Evolutionary conservation across 2,329 filamentous ascomycete species (phyloP).

Genomic region (Exophiala lecanii-corni): DNA sequence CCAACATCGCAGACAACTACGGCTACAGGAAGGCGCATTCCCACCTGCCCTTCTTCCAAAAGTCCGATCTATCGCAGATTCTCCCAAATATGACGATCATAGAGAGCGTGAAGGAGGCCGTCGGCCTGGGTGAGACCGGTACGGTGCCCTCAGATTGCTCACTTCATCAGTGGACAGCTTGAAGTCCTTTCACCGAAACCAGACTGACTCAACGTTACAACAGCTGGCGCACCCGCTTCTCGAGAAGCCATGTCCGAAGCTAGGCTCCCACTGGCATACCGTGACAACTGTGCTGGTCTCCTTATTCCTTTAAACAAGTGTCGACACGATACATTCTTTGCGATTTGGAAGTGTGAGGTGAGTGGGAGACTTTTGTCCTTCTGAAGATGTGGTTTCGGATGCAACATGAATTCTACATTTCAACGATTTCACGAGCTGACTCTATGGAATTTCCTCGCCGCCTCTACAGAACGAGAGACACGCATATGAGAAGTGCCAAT

Average conservation of each 20-base stretch:
- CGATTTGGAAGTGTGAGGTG: slow-evolving; percentile 98
- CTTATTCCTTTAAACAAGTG: slow-evolving; percentile 95
- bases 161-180: no score
- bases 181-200: no score
- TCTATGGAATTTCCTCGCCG: slow-evolving; percentile 3
- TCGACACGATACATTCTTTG: slow-evolving; percentile 84
- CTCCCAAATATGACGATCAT: slow-evolving; percentile 30
- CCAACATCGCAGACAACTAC: no score
- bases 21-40: no score
- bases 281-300: slow-evolving; percentile 91
- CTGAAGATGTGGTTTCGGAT: no score
- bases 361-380: slow-evolving; percentile 31
- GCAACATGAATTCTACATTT: no score
- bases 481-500: slow-evolving; percentile 98
- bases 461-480: slow-evolving; percentile 84
- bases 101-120: slow-evolving; percentile 45
- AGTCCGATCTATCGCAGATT: no score
- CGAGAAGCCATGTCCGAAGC: slow-evolving; percentile 93
- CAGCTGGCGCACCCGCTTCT: slow-evolving; percentile 50
- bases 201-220: no score
- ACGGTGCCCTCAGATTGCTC: no score
- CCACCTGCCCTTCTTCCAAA: no score
- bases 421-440: slow-evolving; percentile 2
- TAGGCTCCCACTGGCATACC: slow-evolving; percentile 80
- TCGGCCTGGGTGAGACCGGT: slow-evolving; percentile 42